phyloP scores from a whole-genome alignment of 2,329 filamentous ascomycete species.

The Metarhizium rileyi region DNA sequence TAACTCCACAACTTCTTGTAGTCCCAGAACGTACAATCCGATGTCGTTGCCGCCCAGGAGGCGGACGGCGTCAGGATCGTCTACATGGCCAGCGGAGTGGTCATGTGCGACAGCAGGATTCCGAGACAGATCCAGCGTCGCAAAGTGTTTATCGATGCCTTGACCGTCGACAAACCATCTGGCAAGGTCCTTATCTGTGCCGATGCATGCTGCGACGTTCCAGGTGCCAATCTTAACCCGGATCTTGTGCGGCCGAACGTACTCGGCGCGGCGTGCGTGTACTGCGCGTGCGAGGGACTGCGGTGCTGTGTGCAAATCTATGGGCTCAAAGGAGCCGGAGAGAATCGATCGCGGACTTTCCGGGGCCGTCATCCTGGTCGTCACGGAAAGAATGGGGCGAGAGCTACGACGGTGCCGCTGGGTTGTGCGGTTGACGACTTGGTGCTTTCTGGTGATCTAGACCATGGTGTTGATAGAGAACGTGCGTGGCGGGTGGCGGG shows the following conservation, averaged over 20 bases:
- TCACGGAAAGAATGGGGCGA: conserved; percentile 7
- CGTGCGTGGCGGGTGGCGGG: background rate
- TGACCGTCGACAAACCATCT: conserved; percentile 79
- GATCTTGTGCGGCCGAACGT: conserved; percentile 62
- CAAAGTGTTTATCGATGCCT: conserved; percentile 55
- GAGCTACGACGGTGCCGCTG: conserved; percentile 15
- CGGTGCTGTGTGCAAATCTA: conserved; percentile 36
- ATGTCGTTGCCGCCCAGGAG: conserved; percentile 58
- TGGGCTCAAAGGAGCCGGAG: conserved; percentile 27
- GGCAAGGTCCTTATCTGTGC: conserved; percentile 78
- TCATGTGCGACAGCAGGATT: conserved; percentile 26
- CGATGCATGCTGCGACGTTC: conserved; percentile 83
- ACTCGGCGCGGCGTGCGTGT: conserved; percentile 67
- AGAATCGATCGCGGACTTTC: conserved; percentile 23
- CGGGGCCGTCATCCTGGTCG: conserved; percentile 16
- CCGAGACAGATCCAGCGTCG: conserved; percentile 38
- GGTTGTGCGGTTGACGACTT: conserved; percentile 11
- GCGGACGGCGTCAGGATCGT: conserved; percentile 22
- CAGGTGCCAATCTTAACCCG: conserved; percentile 87
- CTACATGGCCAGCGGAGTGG: conserved; percentile 26
- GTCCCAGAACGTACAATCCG: conserved; percentile 77
- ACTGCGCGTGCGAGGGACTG: conserved; percentile 56
- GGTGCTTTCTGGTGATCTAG: conserved; percentile 18
- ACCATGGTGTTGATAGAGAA: conserved; percentile 19
- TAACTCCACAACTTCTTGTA: conserved; percentile 89